phyloP scores from a whole-genome alignment of 2,329 filamentous ascomycete genomes.

The Exophiala xenobiotica region DNA sequence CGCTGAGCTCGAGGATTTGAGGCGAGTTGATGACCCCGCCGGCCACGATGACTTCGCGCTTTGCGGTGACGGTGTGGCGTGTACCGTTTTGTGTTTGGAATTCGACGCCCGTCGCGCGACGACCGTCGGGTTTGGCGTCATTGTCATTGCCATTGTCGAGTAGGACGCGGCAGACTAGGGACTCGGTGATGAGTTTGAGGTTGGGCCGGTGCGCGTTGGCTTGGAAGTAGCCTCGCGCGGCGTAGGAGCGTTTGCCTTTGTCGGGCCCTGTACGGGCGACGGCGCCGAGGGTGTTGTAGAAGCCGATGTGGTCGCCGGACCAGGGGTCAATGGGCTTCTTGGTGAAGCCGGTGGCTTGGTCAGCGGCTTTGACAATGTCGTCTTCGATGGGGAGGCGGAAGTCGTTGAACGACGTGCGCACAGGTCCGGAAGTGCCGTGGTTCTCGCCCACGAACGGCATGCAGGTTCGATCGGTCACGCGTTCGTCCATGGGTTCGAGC shows the following conservation, averaged over 20 bases:
- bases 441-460: constrained; percentile 25
- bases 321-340: constrained; percentile 28
- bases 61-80: constrained; percentile 37
- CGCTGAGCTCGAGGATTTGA: constrained; percentile 61
- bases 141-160: constrained; percentile 39
- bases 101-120: constrained; percentile 46
- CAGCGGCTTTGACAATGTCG: constrained; percentile 26
- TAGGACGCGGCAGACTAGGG: constrained; percentile 48
- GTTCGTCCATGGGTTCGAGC: constrained; percentile 32
- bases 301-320: constrained; percentile 29
- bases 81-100: constrained; percentile 40
- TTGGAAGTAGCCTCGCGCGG: constrained; percentile 44
- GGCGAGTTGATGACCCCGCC: constrained; percentile 60
- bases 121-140: too few species aligned
- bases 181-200: constrained; percentile 49
- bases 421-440: constrained; percentile 36
- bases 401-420: constrained; percentile 35
- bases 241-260: constrained; percentile 40
- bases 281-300: constrained; percentile 27
- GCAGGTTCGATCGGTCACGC: constrained; percentile 23
- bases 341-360: constrained; percentile 21
- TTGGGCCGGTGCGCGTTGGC: constrained; percentile 44
- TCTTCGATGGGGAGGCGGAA: constrained; percentile 25
- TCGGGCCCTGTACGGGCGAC: constrained; percentile 25
- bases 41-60: constrained; percentile 57